Evolutionary conservation across 2,329 filamentous ascomycete species (phyloP), one percentile per base, ranked within the genome.

Genomic region (Emmonsiellopsis sp.): DNA sequence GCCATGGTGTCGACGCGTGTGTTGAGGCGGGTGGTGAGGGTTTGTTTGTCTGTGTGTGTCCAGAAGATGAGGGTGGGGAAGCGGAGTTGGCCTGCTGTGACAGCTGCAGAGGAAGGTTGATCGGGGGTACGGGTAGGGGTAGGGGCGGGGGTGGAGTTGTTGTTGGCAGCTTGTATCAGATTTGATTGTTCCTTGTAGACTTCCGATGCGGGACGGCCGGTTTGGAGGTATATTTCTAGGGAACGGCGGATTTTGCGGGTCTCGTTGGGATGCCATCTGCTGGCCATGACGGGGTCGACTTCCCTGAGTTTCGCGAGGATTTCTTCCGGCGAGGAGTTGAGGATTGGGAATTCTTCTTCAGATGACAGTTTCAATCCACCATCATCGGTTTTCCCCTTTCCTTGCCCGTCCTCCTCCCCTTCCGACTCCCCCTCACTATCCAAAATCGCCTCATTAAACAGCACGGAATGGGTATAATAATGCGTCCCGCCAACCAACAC

Each of bases 401-500:
- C 38, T 59, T 54, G 32, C 52, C 50, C 44, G 32, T 62, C 57
- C 9, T 62, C 62, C 13, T 65, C 59, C 2, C 64, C 58, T 26
- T 58, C 60, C 10, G 60, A 54, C 2, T 59, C 62, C 6, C 59
- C 54, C 2, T 61, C 63, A 31, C 65, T 63, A 41, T 55, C 74
- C 1, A 87, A 76, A 6, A 91, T 69, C 13, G 79, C 78, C 59
- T 91, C 83, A 35, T 87, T 80, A 66, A 97, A 95, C 2, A 98
- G 77, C 13, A 98, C 77, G 0, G 89, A 84, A 63, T 96, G 90
- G 0, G 89, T 86, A 65, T 98, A 98, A 72, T 97, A 98, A 64
- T 95, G 89, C 9, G 92, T 95, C 7, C 93, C 93, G 30, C 93
- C 93, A 1, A 97, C 93, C 0, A 98, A 73, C 31, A 98, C 90